These are phyloP conservation scores for Bauhinia variegata DNA, from an alignment of 306 rosid genomes.

Conservation along the genomic window DNA sequence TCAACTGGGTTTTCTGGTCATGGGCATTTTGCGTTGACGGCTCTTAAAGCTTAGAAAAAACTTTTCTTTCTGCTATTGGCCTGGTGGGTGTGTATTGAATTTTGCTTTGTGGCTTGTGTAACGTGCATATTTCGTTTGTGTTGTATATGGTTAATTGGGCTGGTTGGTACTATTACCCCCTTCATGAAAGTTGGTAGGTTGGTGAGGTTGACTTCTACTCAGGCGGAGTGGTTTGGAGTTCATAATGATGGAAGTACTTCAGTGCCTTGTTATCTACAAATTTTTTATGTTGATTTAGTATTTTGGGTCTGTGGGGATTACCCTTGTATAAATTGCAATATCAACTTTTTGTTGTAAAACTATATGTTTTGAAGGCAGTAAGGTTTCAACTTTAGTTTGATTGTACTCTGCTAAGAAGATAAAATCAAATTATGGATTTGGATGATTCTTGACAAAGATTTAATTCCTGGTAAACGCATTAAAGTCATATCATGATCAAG, in stretches of 20 bases:
- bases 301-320: constrained; percentile 37
- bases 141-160: constrained; percentile 50
- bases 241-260: constrained; percentile 5
- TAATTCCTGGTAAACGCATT: constrained; percentile 14
- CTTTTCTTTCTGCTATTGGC: constrained; percentile 28
- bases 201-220: constrained; percentile 72
- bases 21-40: constrained; percentile 66
- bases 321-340: constrained; percentile 18
- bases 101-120: constrained; percentile 25
- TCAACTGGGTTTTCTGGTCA: constrained; percentile 43
- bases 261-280: constrained; percentile 27
- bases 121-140: constrained; percentile 39
- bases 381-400: constrained; percentile 35
- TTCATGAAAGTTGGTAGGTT: constrained; percentile 86
- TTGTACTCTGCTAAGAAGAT: constrained; percentile 27
- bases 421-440: constrained; percentile 31
- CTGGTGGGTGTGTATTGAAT: constrained; percentile 44
- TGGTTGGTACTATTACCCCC: constrained; percentile 33
- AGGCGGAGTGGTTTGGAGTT: constrained; percentile 43
- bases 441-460: constrained; percentile 25
- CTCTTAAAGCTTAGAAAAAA: constrained; percentile 19
- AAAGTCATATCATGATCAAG: constrained; percentile 22
- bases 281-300: constrained; percentile 26
- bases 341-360: too few species aligned
- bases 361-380: not conserved